These are phyloP conservation scores for Neocatenulostroma microsporum DNA, from an alignment of 2,329 filamentous ascomycete genomes.

Conservation along the genomic window DNA sequence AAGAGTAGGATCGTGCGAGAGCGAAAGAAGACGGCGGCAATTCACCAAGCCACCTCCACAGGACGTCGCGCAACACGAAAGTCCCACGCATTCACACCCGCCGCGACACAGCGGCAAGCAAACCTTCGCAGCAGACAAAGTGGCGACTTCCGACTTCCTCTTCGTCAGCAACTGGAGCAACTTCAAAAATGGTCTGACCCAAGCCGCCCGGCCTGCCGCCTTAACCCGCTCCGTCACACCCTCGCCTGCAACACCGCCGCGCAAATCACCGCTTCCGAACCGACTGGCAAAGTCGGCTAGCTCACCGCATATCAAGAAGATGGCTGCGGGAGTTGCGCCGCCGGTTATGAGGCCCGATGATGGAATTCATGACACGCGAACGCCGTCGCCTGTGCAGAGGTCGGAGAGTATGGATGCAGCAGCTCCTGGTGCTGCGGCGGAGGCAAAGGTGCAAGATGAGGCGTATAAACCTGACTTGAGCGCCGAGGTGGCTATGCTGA, in stretches of 20 bases:
- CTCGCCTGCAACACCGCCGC: slow-evolving; percentile 1
- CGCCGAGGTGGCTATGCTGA: slow-evolving; percentile 78
- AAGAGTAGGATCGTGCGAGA: too few relatives aligned
- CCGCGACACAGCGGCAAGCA: too few relatives aligned
- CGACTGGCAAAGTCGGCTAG: slow-evolving; percentile 18
- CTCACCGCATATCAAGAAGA: slow-evolving; percentile 19
- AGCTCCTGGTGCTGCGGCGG: slow-evolving; percentile 32
- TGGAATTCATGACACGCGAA: slow-evolving; percentile 36
- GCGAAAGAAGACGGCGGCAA: too few relatives aligned
- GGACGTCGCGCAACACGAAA: too few relatives aligned
- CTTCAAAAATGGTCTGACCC: slow-evolving; percentile 5
- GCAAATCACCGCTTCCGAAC: neutral
- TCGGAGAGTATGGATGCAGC: slow-evolving; percentile 23
- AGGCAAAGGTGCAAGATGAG: slow-evolving; percentile 37
- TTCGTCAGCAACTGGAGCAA: slow-evolving; percentile 9
- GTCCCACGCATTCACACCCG: too few relatives aligned
- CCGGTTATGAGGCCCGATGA: slow-evolving; percentile 16
- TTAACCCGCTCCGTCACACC: slow-evolving; percentile 9
- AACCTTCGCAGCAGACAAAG: too few relatives aligned
- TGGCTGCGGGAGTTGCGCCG: slow-evolving; percentile 11
- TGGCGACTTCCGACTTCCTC: too few relatives aligned
- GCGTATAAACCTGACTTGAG: slow-evolving; percentile 52
- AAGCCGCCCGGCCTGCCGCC: slow-evolving; percentile 4
- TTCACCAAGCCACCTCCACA: too few relatives aligned
- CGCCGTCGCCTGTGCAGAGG: slow-evolving; percentile 29